A percentile compares a stretch with the other conserved stretches of the same genome.
Evolutionary conservation across 2,329 filamentous ascomycete species (phyloP).

Genomic region (Diplodia sapinea): DNA sequence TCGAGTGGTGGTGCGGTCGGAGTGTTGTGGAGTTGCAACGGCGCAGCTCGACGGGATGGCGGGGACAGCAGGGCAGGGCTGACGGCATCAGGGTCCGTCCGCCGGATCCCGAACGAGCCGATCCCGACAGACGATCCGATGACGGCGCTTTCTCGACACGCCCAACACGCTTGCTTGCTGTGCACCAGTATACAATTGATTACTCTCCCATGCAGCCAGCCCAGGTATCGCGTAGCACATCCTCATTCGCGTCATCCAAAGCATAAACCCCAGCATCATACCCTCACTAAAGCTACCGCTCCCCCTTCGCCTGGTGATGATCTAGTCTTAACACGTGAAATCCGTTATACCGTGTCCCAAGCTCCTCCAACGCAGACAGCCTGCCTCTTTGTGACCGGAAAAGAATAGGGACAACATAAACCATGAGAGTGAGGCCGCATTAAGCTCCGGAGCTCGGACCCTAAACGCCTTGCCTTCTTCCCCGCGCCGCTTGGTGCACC

Average conservation of each 20-base stretch:
- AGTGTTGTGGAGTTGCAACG: not conserved
- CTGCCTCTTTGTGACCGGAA: constrained; percentile 23
- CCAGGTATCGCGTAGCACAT: constrained; percentile 24
- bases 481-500: constrained; percentile 19
- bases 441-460: constrained; percentile 8
- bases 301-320: constrained; percentile 26
- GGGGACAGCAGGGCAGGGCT: constrained; percentile 11
- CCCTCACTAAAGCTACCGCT: constrained; percentile 23
- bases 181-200: constrained; percentile 18
- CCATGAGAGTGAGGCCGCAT: constrained; percentile 2
- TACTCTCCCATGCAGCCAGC: not conserved
- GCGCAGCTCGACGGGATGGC: not conserved
- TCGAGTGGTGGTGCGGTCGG: constrained; percentile 31
- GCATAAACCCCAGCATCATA: constrained; percentile 24
- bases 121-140: not conserved
- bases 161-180: no score
- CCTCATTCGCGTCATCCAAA: constrained; percentile 18
- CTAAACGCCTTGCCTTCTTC: not conserved
- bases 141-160: no score
- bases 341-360: constrained; percentile 7
- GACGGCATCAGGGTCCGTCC: constrained; percentile 28
- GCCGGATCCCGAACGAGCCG: constrained; percentile 4
- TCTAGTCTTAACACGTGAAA: constrained; percentile 31
- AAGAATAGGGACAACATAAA: constrained; percentile 23
- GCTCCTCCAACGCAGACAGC: constrained; percentile 27